Base-by-base conservation (phyloP, 108 stramenopile genomes). In the Cyclostephanos tholiformis region DNA sequence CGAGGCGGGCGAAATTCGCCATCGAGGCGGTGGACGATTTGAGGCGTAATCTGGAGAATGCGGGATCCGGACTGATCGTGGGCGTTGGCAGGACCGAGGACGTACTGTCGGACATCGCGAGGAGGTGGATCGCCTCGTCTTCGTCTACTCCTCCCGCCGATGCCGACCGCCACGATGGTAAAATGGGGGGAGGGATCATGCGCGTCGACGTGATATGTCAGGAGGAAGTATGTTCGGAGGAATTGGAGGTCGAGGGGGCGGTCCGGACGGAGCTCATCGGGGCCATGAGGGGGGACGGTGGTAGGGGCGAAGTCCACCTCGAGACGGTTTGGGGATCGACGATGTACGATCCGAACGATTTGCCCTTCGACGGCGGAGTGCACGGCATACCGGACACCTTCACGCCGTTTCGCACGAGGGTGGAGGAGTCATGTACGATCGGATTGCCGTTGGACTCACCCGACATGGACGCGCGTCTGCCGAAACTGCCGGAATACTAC, bases 381-480 rank as follows among this genome's bases (percentile, higher is more conserved):
- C 46, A 17, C 16, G 90, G 88, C 38, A 83, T 98, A 72, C 96
- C 95, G 0, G 88, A 95, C 58, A 82, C 88, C 0, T 97, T 95
- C 67, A 99, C 95, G 4, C 89, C 95, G 8, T 98, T 97, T 71
- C 83, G 97, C 23, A 96, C 95, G 62, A 89, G 91, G 79, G 89
- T 99, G 20, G 96, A 96, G 77, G 87, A 90, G 78, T 76, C 69
- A 29, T 91, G 92, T 66, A 56, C 72, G 48, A 89, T 92, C 64
- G 82, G 80, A 22, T 30, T 59, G 27, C 89, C 91, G 26, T 53
- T 94, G n/a, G 86, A 89, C 43, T 79, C 78, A 19, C 92, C 93
- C 13, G 71, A 73, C 16, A 65, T 81, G 11, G 65, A 36, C 12
- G 63, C 73, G 25, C 72, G 93, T 56, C 70, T 32, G 32, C 32